Percentiles rank a stretch among this genome's conserved stretches.
Evolutionary conservation across 345 rosid genomes (phyloP).

Genomic region (Rubroshorea leprosula): DNA sequence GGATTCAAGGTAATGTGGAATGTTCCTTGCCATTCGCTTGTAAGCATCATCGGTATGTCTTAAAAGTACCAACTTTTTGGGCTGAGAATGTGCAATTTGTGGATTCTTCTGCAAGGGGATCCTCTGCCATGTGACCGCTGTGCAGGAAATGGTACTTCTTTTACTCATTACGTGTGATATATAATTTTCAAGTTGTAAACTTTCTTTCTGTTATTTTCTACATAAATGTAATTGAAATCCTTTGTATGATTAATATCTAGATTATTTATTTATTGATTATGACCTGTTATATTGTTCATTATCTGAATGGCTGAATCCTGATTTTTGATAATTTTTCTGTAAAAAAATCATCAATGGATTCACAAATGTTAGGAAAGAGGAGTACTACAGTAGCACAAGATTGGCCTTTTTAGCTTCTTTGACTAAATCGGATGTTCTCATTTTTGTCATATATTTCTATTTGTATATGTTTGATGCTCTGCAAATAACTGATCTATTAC

Average conservation of each 20-base stretch:
- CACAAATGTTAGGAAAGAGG: background rate
- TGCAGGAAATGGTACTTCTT: slow-evolving; percentile 69
- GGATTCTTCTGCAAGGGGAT: slow-evolving; percentile 70
- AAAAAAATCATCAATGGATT: background rate
- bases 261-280: too few species aligned
- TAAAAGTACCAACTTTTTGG: background rate
- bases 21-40: background rate
- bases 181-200: too few species aligned
- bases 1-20: slow-evolving; percentile 58
- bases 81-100: background rate
- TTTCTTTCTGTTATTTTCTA: background rate
- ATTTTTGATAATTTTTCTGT: background rate
- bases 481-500: background rate
- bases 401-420: background rate
- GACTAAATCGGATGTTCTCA: background rate
- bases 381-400: too few species aligned
- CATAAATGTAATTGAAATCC: too few species aligned
- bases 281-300: too few species aligned
- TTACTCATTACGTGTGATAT: background rate
- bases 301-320: background rate
- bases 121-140: slow-evolving; percentile 90
- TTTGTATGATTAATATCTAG: too few species aligned
- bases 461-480: background rate
- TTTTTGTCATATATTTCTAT: too few species aligned
- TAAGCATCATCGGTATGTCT: background rate